Evolutionary conservation across 805 yeast genomes (phyloP).

Genomic region (Nakazawaea peltata): DNA sequence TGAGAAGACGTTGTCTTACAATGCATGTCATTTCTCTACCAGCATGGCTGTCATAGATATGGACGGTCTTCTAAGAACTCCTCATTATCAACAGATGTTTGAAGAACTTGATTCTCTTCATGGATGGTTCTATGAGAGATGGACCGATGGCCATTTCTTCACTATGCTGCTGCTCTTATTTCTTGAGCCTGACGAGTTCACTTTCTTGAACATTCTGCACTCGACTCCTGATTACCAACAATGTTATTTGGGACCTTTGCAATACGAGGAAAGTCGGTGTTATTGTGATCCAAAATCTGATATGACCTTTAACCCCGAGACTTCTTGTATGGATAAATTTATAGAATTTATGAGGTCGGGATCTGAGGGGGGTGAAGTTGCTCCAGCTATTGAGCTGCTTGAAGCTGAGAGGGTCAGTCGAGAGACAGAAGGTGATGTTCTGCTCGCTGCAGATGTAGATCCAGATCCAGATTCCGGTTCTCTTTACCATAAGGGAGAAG

Average conservation of each 20-base stretch:
- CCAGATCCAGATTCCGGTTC: too few relatives aligned
- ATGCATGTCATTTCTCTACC: conserved; percentile 10
- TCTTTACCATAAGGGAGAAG: conserved; percentile 2
- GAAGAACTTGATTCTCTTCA: conserved; percentile 36
- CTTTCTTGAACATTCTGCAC: conserved; percentile 38
- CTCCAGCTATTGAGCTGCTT: not conserved
- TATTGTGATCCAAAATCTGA: conserved; percentile 17
- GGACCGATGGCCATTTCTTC: conserved; percentile 49
- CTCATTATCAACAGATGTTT: conserved; percentile 37
- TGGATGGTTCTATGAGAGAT: conserved; percentile 51
- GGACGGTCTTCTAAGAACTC: conserved; percentile 39
- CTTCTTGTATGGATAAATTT: not conserved
- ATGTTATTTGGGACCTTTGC: conserved; percentile 14
- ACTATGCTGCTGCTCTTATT: conserved; percentile 30
- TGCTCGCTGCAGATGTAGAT: too few relatives aligned
- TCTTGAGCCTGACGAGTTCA: conserved; percentile 39
- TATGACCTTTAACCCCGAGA: not conserved
- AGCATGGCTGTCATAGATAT: conserved; percentile 44
- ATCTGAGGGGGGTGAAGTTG: not conserved
- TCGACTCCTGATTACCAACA: conserved; percentile 12
- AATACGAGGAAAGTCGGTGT: conserved; percentile 14
- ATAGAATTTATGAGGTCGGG: not conserved
- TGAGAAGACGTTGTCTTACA: too few relatives aligned
- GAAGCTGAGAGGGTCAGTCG: not conserved
- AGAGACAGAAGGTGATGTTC: too few relatives aligned